Evolutionary conservation across 2,329 filamentous ascomycete species (phyloP), one percentile per base, ranked within the genome.

Genomic region (Aspergillus quadricinctus): DNA sequence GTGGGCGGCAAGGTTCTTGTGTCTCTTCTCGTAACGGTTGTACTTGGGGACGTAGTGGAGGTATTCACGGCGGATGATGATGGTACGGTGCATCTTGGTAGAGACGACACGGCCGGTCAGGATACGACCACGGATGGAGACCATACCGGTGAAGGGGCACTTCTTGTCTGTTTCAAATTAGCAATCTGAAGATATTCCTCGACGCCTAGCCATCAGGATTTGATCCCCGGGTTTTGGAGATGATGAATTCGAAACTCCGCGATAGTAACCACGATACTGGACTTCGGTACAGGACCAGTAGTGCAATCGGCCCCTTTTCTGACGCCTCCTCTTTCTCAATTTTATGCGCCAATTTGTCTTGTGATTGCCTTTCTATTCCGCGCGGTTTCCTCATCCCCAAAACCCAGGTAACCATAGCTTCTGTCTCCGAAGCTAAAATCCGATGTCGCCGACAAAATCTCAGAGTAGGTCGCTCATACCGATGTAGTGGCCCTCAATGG

Each of bases 51-150:
- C 89, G 84, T 90, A 99, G 86, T 99, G 94, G 64, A 99, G 91
- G 87, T 99, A 99, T 87, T 99, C 94, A 82, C 94, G 89, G 80
- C 94, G 94, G 86, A 99, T 95, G 83, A 99, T 89, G 79, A 97
- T 83, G 75, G 94, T 99, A 83, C 94, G 90, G 90, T 99, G 94
- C 94, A 99, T 99, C 90, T 99, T 99, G 83, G 94, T 99, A 74
- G 93, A 97, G 77, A 97, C 89, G 77, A 99, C 94, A 78, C 92
- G 97, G 77, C 94, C 94, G 78, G 93, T 97, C 70, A 99, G 86
- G 87, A 99, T 99, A 93, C 94, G 93, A 81, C 94, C 94, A 84
- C 94, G 94, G 85, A 99, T 99, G 69, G 94, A 97, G 80, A 99
- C 92, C 80, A 93, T 85, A 79, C 95, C 95, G 72, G 92, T 96